Base-by-base conservation (phyloP, 176 grass and related monocot genomes). In the Canna indica region DNA sequence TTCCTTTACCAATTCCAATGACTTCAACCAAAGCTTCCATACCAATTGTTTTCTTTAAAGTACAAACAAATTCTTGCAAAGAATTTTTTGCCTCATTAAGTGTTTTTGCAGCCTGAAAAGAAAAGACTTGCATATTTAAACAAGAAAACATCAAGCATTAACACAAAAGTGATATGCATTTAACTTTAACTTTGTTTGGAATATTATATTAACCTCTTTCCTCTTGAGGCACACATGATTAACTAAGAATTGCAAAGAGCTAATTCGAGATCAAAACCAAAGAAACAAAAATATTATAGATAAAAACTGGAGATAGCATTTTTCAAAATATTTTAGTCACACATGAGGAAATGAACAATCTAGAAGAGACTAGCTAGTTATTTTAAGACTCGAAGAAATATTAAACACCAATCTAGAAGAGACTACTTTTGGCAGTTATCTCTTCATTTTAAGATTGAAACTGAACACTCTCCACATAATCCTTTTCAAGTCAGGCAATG, bases 1-100 rank as follows among this genome's bases (percentile, higher is more conserved):
- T 88, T 59, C 88, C 86, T 83, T 85, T 90, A 79, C 86, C 86
- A 75, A 99, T 87, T 36, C 71, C 86, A 73, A 93, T 72, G 7
- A 75, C 77, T 61, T 90, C 90, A 38, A 93, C 83, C 78, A 99
- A 81, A 72, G 39, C 75, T 82, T 81, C 62, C 72, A 76, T 48
- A 67, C 89, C 89, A 81, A 90, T 79, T 70, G 41, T 76, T 36
- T 75, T 78, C 89, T 89, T 93, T 78, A 93, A 78, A 81, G 78
- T 18, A 29, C 83, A 83, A 47, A 82, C 77, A 77, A 93, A 87
- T 61, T 90, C 86, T 72, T 76, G 76, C 63, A 99, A 93, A 67
- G 86, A 77, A 59, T 64, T 42, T 72, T 75, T 86, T 24, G 76
- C 76, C 0, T 87, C 78, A 35, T 74, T 87, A 72, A 90, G 85